A percentile compares a stretch with the other conserved stretches of the same genome.
These are phyloP conservation scores for Echria macrotheca DNA, from an alignment of 495 filamentous ascomycete genomes.

Conservation along the genomic window DNA sequence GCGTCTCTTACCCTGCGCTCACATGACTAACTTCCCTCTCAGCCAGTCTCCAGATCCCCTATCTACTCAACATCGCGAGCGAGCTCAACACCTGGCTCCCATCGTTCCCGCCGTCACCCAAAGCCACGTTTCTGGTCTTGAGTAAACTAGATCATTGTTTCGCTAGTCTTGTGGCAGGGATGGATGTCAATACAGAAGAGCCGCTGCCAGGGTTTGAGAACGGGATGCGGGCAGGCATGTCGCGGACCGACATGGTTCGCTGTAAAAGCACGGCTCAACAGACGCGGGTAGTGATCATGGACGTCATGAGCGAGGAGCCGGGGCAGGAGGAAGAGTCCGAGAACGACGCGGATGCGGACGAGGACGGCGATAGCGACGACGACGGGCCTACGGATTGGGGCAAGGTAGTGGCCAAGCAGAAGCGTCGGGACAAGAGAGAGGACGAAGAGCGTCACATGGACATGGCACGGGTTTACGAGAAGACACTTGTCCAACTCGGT, in stretches of 20 bases:
- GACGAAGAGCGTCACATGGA: conserved; percentile 53
- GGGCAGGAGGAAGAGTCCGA: conserved; percentile 36
- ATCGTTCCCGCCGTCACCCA: conserved; percentile 61
- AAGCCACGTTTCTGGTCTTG: conserved; percentile 59
- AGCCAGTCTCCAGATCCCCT: conserved; percentile 81
- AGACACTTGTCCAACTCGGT: conserved; percentile 66
- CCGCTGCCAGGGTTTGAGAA: conserved; percentile 62
- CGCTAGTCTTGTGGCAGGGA: conserved; percentile 60
- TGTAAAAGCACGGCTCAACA: conserved; percentile 70
- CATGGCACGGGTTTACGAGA: conserved; percentile 70
- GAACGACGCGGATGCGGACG: conserved; percentile 8
- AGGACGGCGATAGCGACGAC: conserved; percentile 14
- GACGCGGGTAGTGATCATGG: conserved; percentile 59
- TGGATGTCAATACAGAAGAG: conserved; percentile 59
- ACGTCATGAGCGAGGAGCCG: conserved; percentile 48
- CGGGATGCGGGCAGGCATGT: conserved; percentile 44
- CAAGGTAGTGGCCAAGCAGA: not conserved
- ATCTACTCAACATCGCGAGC: conserved; percentile 69
- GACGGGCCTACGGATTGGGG: conserved; percentile 3
- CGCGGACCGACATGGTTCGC: conserved; percentile 75
- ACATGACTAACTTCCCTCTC: too few relatives aligned
- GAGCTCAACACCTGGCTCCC: conserved; percentile 60
- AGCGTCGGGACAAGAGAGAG: conserved; percentile 33
- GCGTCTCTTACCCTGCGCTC: too few relatives aligned
- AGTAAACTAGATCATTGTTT: conserved; percentile 76